Evolutionary conservation across 2,329 filamentous ascomycete species (phyloP), one percentile per base, ranked within the genome.

Genomic region (Venturiaceae sp.): DNA sequence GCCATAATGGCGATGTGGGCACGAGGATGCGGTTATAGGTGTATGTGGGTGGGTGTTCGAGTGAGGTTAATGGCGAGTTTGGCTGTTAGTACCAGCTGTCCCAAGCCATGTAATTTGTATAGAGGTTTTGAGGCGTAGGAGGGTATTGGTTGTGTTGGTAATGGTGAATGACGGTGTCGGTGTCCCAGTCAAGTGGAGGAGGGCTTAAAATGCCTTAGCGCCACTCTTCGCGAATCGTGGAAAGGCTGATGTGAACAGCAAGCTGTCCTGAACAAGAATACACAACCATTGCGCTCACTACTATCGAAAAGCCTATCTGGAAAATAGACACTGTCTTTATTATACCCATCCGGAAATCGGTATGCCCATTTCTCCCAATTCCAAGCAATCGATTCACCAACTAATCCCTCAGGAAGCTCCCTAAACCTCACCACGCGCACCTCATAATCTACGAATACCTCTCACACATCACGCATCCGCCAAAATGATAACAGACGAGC

Each of bases 401-500:
- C 44, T 50, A 50, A 50, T 7, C 23, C 28, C 21, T 6, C 44
- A 30, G 30, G n/a, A 50, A 30, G 44, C 44, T 50, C 16, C 55
- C 53, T 26, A 23, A 34, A 53, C n/a, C 52, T 53, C 34, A 34
- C 32, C 52, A 53, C 52, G 32, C n/a, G 52, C 52, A 13, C 16
- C 30, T 14, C 30, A 30, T 23, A 53, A 21, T 7, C 21, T n/a
- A 11, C 36, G 36, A 39, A 39, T 39, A 39, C 36, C 34, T 53
- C 52, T 32, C n/a, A 21, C 16, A 53, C 52, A 34, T 23, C n/a
- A 13, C 19, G 19, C 30, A 9, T 7, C 52, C 52, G n/a, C 68
- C 78, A 88, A 67, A 53, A 99, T 99, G 94, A 97, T 99, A 71
- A 87, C 92, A 71, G 94, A 99, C 83, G 78, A 82, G 72, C 86